Evolutionary conservation across 2,329 filamentous ascomycete species (phyloP).

Genomic region (Bisporella sp.): DNA sequence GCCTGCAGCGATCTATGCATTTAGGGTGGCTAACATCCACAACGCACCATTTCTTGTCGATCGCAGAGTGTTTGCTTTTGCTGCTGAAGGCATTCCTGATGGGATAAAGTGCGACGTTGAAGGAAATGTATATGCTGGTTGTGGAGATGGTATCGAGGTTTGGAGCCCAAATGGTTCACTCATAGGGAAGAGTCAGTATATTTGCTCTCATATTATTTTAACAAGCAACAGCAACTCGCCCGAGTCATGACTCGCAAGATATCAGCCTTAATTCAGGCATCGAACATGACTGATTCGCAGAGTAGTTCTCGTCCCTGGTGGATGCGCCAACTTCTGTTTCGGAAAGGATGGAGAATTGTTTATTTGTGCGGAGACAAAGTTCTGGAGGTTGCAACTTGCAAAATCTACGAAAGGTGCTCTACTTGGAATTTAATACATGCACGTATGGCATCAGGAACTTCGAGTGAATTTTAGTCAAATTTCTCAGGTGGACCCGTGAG

Average conservation of each 20-base stretch:
- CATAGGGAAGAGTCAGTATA: constrained; percentile 31
- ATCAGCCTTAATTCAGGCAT: too few relatives aligned
- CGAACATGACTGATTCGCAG: too few relatives aligned
- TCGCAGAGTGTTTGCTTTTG: constrained; percentile 44
- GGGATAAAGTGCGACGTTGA: constrained; percentile 43
- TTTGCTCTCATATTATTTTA: too few relatives aligned
- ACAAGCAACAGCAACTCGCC: too few relatives aligned
- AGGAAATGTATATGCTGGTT: constrained; percentile 48
- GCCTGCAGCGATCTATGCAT: constrained; percentile 37
- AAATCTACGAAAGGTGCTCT: constrained; percentile 23
- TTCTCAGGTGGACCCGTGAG: neutral
- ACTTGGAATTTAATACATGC: constrained; percentile 28
- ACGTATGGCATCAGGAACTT: constrained; percentile 5
- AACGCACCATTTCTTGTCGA: constrained; percentile 38
- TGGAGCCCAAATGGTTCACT: constrained; percentile 38
- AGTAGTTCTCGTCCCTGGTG: constrained; percentile 31
- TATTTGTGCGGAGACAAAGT: constrained; percentile 38
- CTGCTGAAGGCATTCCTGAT: constrained; percentile 37
- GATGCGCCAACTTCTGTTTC: constrained; percentile 42
- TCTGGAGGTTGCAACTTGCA: constrained; percentile 36
- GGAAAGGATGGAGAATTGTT: constrained; percentile 36
- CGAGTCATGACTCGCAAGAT: too few relatives aligned
- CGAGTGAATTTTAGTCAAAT: neutral
- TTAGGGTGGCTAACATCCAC: constrained; percentile 34
- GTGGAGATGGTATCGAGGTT: constrained; percentile 42